A percentile compares a stretch with the other conserved stretches of the same genome.
phyloP scores from a whole-genome alignment of 2,329 filamentous ascomycete species.

The Diplodia scrobiculata region DNA sequence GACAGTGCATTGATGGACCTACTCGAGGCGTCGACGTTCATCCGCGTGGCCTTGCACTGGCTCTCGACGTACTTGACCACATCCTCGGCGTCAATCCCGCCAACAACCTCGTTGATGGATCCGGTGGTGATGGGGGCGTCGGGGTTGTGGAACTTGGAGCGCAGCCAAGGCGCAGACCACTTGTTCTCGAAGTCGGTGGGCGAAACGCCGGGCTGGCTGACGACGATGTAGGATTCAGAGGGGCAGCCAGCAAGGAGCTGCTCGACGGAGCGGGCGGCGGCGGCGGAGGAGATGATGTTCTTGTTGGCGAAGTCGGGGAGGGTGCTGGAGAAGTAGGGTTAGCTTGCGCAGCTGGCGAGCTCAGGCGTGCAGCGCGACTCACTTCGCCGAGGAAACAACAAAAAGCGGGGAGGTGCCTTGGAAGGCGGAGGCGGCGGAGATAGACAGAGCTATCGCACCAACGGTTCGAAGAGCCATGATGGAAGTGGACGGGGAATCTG shows the following conservation, averaged over 20 bases:
- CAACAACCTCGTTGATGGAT: slow-evolving; percentile 57
- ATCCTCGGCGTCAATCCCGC: slow-evolving; percentile 49
- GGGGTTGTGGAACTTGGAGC: slow-evolving; percentile 51
- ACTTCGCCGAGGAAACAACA: slow-evolving; percentile 82
- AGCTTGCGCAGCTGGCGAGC: slow-evolving; percentile 32
- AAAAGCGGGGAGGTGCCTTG: slow-evolving; percentile 87
- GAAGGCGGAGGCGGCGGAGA: slow-evolving; percentile 66
- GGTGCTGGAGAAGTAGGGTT: slow-evolving; percentile 35
- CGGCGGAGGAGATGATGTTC: slow-evolving; percentile 48
- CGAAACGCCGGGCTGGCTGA: slow-evolving; percentile 74
- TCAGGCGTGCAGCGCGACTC: neutral
- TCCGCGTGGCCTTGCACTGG: slow-evolving; percentile 52
- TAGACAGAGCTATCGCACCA: slow-evolving; percentile 54
- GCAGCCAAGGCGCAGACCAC: slow-evolving; percentile 58
- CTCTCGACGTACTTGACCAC: slow-evolving; percentile 50
- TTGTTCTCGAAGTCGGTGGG: slow-evolving; percentile 65
- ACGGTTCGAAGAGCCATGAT: slow-evolving; percentile 51
- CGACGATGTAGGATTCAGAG: slow-evolving; percentile 73
- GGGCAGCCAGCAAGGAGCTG: slow-evolving; percentile 65
- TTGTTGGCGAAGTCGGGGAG: slow-evolving; percentile 36
- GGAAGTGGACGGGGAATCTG: slow-evolving; percentile 30
- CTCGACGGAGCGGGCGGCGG: slow-evolving; percentile 48
- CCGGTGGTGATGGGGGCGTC: slow-evolving; percentile 58
- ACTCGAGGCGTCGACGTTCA: slow-evolving; percentile 49
- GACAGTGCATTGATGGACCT: neutral